phyloP scores from a whole-genome alignment of 2,329 filamentous ascomycete species.

The Clarireedia monteithiana region DNA sequence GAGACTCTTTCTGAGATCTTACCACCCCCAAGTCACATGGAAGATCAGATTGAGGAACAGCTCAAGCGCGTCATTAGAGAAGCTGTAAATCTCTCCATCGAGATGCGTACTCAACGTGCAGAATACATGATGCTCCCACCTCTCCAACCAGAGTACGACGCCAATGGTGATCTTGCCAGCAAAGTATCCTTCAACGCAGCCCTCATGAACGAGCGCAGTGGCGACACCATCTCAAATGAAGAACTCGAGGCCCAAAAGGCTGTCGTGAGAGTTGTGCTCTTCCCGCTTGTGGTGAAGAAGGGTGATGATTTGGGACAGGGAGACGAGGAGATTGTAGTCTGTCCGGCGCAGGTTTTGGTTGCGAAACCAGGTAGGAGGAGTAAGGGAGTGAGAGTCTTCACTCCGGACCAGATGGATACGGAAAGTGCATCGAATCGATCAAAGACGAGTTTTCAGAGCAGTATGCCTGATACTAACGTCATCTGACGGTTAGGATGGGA shows the following conservation, averaged over 20 bases:
- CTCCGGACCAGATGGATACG: constrained; percentile 13
- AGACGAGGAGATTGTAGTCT: constrained; percentile 92
- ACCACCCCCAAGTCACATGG: constrained; percentile 74
- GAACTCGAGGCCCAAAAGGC: constrained; percentile 70
- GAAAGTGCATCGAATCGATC: constrained; percentile 14
- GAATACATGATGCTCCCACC: constrained; percentile 99
- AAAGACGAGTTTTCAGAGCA: constrained; percentile 26
- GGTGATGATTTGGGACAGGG: constrained; percentile 81
- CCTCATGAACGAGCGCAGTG: constrained; percentile 89
- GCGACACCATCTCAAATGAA: constrained; percentile 60
- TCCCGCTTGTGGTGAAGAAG: constrained; percentile 94
- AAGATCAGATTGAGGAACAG: constrained; percentile 73
- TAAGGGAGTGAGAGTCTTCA: constrained; percentile 17
- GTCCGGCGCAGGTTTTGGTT: constrained; percentile 87
- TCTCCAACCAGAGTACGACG: constrained; percentile 88
- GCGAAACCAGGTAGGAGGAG: constrained; percentile 36
- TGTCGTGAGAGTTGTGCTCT: constrained; percentile 84
- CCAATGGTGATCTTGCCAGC: constrained; percentile 78
- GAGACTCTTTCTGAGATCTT: constrained; percentile 76
- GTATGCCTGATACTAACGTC: constrained; percentile 24
- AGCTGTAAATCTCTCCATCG: constrained; percentile 83
- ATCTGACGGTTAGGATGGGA: constrained; percentile 14
- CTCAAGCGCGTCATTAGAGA: constrained; percentile 81
- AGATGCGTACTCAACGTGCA: constrained; percentile 94
- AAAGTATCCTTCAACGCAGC: constrained; percentile 88